Evolutionary conservation across 78 protist species (phyloP), one percentile per base, ranked within the genome.

Genomic region (Dictyostelium capitatum): DNA sequence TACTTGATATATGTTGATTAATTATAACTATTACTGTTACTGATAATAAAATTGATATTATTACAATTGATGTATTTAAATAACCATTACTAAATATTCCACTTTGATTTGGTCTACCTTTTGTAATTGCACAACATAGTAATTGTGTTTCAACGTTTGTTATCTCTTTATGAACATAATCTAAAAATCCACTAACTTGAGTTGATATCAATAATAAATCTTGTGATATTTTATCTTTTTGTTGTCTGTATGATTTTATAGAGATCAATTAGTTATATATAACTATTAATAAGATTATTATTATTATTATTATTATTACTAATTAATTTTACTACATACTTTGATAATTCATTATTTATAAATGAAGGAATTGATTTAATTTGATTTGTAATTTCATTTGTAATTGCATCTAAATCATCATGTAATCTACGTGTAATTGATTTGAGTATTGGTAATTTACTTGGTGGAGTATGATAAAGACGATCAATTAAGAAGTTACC

Each of bases 401-500:
- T 20, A 15, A 87, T 87, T 14, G 17, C 25, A 19, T 87, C 93
- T 56, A 74, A 64, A 25, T 87, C 84, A n/a, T 74, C 75, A 37
- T 87, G 93, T 46, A 87, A 37, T 65, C 84, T n/a, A 30, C 48
- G 28, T 1, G 78, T 67, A 0, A 80, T 64, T 59, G 69, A 11
- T 50, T 87, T 87, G 4, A 87, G 19, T 1, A 87, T n/a, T 48
- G 93, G 93, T 77, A 64, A 25, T 77, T 87, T 87, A 20, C n/a
- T 64, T 9, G 93, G 93, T 65, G 93, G 85, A 15, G 84, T 48
- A 65, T 87, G 93, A 77, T 87, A 87, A 6, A 87, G 37, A 50
- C 93, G 23, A 50, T 87, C 93, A 19, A 87, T 77, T 30, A 87
- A 5, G 25, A 67, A 74, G 4, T 54, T 70, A 48, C 82, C 64